phyloP scores from a whole-genome alignment of 2,329 filamentous ascomycete species.

The Tolypocladium paradoxum region DNA sequence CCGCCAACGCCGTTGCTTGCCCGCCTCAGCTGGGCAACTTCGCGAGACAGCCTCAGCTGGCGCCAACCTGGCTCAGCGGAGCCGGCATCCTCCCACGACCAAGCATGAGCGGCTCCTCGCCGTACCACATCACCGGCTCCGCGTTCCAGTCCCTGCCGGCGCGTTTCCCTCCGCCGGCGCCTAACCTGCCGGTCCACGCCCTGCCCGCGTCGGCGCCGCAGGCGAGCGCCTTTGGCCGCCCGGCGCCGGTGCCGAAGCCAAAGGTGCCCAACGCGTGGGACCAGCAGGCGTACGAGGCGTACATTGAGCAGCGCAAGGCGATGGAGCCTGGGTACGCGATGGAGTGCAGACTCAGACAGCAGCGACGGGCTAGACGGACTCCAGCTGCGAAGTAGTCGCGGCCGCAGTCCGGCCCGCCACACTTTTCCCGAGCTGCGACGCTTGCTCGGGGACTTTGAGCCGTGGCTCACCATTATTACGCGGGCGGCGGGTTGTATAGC shows the following conservation, averaged over 20 bases:
- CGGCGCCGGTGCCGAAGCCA: conserved; percentile 25
- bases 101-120: background rate
- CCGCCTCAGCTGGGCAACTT: background rate
- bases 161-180: background rate
- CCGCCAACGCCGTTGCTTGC: background rate
- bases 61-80: background rate
- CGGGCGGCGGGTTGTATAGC: background rate
- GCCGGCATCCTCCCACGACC: background rate
- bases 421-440: background rate
- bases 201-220: background rate
- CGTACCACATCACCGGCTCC: background rate
- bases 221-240: background rate
- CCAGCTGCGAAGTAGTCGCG: background rate
- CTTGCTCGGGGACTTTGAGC: too few species aligned
- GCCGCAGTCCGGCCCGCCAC: background rate
- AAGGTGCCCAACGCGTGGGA: conserved; percentile 26
- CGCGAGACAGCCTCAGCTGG: background rate
- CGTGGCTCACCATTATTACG: background rate
- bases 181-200: background rate
- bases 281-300: conserved; percentile 37
- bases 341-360: conserved; percentile 33
- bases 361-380: conserved; percentile 22
- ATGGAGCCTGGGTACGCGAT: conserved; percentile 36
- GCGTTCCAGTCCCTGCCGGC: background rate
- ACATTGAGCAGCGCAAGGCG: conserved; percentile 37